Base-by-base conservation (phyloP, 2,329 filamentous ascomycete species). In the Calonectria pseudoreteaudii region DNA sequence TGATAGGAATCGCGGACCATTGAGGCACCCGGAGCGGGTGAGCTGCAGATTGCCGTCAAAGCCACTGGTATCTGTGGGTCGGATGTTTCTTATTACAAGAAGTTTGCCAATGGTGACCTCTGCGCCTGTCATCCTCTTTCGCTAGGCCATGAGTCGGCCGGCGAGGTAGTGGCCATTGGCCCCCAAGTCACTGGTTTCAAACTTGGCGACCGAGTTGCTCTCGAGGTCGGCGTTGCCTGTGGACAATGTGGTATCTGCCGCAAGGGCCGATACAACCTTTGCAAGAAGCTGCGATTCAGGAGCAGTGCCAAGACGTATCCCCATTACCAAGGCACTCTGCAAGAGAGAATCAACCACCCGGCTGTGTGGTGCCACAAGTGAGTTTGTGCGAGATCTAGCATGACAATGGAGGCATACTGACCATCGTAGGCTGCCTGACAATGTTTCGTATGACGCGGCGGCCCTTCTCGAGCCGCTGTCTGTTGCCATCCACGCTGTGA, bases 1-100 rank as follows among this genome's bases (percentile, higher is more conserved):
- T 16, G 71, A 66, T 75, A 91, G 90, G 90, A 91, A 83, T 82
- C 83, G 52, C 86, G 88, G 79, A 87, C 71, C 47, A 86, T 91
- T 44, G 85, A 87, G 56, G 85, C 86, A 11, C 88, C 88, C 9
- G 82, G 80, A 30, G 75, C 80, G 31, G 88, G 87, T 69, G 91
- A 94, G 80, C 87, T 94, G 70, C 92, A 94, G 83, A 88, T 94
- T 79, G 88, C 90, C 77, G 87, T 94, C 82, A 90, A 90, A 79
- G 88, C 90, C 9, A 94, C 92, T 30, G 92, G 92, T 47, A 91
- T 94, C 78, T 94, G 92, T 82, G 92, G 92, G 70, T 93, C 91
- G 10, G 92, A 94, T 83, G 90, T 93, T 68, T 91, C 91, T 68
- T 94, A 94, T 83, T 94, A 93, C 86, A 93, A 91, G 82, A 93